Evolutionary conservation across 2,329 filamentous ascomycete species (phyloP).

Genomic region (Coniella vitis): DNA sequence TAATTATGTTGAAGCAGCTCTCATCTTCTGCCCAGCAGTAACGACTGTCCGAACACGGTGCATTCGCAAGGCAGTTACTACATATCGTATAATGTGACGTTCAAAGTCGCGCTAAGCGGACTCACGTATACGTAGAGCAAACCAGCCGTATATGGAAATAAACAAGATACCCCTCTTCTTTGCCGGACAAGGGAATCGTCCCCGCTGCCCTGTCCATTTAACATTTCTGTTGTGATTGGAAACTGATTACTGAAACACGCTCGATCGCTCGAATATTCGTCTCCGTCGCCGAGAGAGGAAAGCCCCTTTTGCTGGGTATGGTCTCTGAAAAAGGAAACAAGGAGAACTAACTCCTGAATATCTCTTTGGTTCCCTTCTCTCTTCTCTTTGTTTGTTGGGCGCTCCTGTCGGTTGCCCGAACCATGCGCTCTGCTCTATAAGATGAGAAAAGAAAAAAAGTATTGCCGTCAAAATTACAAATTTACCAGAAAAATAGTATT

Average conservation of each 20-base stretch:
- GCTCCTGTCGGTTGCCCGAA: slow-evolving; percentile 16
- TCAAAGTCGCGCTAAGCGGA: no score
- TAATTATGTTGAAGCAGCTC: no score
- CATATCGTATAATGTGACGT: background rate
- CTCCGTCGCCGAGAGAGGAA: background rate
- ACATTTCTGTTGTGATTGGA: no score
- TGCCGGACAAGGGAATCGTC: background rate
- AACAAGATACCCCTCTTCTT: no score
- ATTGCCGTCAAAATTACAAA: slow-evolving; percentile 4
- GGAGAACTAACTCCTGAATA: no score
- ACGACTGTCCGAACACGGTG: no score
- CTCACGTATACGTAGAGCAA: no score
- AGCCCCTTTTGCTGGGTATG: background rate
- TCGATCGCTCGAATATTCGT: slow-evolving; percentile 6
- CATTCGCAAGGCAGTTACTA: no score
- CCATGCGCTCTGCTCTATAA: slow-evolving; percentile 15
- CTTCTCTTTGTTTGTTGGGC: slow-evolving; percentile 5
- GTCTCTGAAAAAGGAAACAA: slow-evolving; percentile 8
- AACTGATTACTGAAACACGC: background rate
- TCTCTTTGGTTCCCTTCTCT: background rate
- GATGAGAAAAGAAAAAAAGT: slow-evolving; percentile 9
- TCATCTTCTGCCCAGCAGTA: no score
- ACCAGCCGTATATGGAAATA: no score
- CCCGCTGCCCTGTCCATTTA: no score
- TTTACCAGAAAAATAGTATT: slow-evolving; percentile 9